Conservation (phyloP, 192 early-diverging fungal species). For the Pilobolus umbonatus region DNA sequence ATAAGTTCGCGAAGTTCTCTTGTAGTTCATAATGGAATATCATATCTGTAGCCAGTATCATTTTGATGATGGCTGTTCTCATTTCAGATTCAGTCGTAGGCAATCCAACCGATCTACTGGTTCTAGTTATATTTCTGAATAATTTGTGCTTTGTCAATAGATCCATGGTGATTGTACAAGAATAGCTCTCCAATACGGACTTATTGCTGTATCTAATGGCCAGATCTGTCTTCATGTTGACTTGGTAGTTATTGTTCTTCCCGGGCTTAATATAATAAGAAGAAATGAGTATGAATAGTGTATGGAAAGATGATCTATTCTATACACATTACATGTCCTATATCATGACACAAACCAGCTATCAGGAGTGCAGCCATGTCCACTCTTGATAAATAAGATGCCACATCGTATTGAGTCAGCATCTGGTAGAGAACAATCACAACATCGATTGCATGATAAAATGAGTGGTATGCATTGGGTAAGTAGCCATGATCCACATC, state of each 20-base stretch:
- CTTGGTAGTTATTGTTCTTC: slow-evolving; percentile 87
- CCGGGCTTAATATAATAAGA: slow-evolving; percentile 62
- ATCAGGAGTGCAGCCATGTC: slow-evolving; percentile 77
- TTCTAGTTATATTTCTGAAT: slow-evolving; percentile 50
- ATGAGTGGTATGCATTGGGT: slow-evolving; percentile 90
- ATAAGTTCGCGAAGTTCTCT: slow-evolving; percentile 43
- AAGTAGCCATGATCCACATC: slow-evolving; percentile 80
- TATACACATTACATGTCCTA: slow-evolving; percentile 63
- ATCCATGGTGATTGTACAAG: slow-evolving; percentile 70
- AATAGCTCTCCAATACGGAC: slow-evolving; percentile 86
- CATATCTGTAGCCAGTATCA: slow-evolving; percentile 92
- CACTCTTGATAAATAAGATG: slow-evolving; percentile 58
- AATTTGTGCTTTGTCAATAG: slow-evolving; percentile 71
- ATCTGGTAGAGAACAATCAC: slow-evolving; percentile 78
- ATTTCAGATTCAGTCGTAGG: slow-evolving; percentile 44
- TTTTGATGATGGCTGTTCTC: slow-evolving; percentile 52
- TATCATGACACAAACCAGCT: slow-evolving; percentile 87
- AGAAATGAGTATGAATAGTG: slow-evolving; percentile 3
- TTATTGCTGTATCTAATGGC: slow-evolving; percentile 68
- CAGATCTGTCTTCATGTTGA: slow-evolving; percentile 76
- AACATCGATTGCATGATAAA: slow-evolving; percentile 89
- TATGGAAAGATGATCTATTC: not conserved
- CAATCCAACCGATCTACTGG: slow-evolving; percentile 44
- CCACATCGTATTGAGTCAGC: slow-evolving; percentile 62
- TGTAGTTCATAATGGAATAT: slow-evolving; percentile 73